Evolutionary conservation across 2,329 filamentous ascomycete species (phyloP), one percentile per base, ranked within the genome.

Genomic region (Escovopsis sp.): DNA sequence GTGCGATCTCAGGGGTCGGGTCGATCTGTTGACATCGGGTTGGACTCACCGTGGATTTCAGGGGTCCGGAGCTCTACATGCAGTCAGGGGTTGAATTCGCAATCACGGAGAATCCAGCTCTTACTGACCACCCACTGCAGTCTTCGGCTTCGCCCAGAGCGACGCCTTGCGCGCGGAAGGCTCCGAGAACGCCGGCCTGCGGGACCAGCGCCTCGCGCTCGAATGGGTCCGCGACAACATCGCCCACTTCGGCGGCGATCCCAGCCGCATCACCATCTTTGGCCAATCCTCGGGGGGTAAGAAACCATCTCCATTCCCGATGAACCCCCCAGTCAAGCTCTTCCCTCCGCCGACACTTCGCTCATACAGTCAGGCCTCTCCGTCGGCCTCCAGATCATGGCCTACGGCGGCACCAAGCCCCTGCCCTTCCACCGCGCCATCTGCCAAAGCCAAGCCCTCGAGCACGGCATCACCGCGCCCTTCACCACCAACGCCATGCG

Each of bases 161-260:
- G 36, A 41, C 26, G 42, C 44, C 8, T 44, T 50, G 2, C 36
- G 37, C 27, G 5, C 19, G 5, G 42, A 46, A 19, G 39, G 40
- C 13, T 48, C 45, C 4, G 38, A 45, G 31, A 73, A 73, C 39
- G 45, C 67, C 2, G 70, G 66, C 2, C 48, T 73, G 5, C 55
- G 62, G 5, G 70, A 76, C 44, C 69, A 74, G 43, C 58, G 69
- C 2, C 42, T 61, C 2, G 59, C 57, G 2, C 44, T 64, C 2
- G 48, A 54, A 31, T 64, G 61, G 61, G 51, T 63, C 17, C 54
- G 57, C 23, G 55, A 62, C 29, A 63, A 46, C 44, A 64, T 71
- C 17, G 57, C 45, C 8, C 48, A 51, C 1, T 73, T 73, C 41
- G 66, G 66, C 14, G 69, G 70, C 13, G 62, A 68, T 39, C 50